Evolutionary conservation across 164 flowering plant genomes (phyloP).

Genomic region (Protea cynaroides): DNA sequence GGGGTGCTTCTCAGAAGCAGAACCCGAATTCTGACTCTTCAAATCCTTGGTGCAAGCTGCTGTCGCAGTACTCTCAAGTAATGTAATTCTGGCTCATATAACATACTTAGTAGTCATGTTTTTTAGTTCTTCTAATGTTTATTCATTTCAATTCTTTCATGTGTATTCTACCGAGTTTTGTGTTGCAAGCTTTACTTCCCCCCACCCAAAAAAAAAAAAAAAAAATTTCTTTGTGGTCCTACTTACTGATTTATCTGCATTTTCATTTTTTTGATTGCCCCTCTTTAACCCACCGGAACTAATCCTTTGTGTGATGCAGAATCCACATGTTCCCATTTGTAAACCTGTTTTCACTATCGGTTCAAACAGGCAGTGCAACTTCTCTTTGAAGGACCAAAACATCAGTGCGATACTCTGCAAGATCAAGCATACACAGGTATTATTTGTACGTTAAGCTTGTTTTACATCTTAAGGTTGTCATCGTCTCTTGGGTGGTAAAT

Average conservation of each 20-base stretch:
- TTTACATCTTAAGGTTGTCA: not conserved
- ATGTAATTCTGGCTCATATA: constrained; percentile 19
- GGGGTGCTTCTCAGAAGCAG: constrained; percentile 39
- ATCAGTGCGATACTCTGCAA: constrained; percentile 47
- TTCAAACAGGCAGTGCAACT: constrained; percentile 46
- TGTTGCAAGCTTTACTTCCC: too few relatives aligned
- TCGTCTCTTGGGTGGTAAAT: constrained; percentile 1
- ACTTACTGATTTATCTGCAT: not conserved
- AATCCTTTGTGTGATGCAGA: constrained; percentile 34
- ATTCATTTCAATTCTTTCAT: too few relatives aligned
- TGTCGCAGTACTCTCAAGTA: constrained; percentile 57
- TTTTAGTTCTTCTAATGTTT: too few relatives aligned
- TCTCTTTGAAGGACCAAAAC: constrained; percentile 45
- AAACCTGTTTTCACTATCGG: constrained; percentile 51
- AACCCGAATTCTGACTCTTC: constrained; percentile 24
- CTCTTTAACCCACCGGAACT: not conserved
- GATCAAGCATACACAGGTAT: constrained; percentile 63
- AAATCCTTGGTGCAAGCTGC: constrained; percentile 68
- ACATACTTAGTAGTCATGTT: too few relatives aligned
- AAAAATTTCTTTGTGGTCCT: too few relatives aligned
- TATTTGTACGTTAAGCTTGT: not conserved
- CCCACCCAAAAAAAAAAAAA: too few relatives aligned
- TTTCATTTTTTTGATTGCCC: not conserved
- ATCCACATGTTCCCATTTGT: constrained; percentile 41
- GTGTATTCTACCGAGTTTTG: not conserved